Evolutionary conservation across 1,284 basidiomycete genomes (phyloP), one percentile per base, ranked within the genome.

Genomic region (Fomitopsis betulina): DNA sequence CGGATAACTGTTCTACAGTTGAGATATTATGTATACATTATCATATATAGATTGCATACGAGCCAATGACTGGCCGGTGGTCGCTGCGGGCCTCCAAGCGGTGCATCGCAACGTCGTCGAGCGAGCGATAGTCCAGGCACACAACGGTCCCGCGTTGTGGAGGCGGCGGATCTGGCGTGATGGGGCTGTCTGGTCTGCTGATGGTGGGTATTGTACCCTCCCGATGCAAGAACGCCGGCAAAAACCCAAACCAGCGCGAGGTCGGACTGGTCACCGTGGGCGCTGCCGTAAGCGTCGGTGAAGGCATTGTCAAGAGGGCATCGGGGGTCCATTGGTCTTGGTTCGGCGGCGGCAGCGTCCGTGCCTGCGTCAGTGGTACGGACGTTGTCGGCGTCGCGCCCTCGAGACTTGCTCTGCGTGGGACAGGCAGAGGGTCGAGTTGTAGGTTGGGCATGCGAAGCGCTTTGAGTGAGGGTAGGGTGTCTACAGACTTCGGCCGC

Each of bases 11-110:
- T 8, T 47, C 45, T 47, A 47, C 13, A 47, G 25, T 30, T 17
- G 40, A 43, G 21, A 42, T 19, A 17, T 19, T 5, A 30, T 5
- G 27, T 54, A 39, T 17, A 58, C 43, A 38, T 3, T 39, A 56
- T 75, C 67, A 83, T 42, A 83, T 62, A 66, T 87, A 89, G 54
- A 88, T 74, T 45, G 80, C 81, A 67, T 87, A 91, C 30, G 81
- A 80, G 60, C 88, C 89, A 62, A 93, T 85, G 27, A 93, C 91
- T 0, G 91, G 91, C 51, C 91, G 73, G 67, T 91, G 89, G 68
- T 91, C 88, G 63, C 87, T 89, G 53, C 86, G 79, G n/a, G 86
- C 92, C 68, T 90, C 87, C 35, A 94, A 68, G 53, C 80, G 74
- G 55, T 84, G 78, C 90, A 93, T 93, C 10, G 79, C 85, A 32